These are phyloP conservation scores for Aspergillus cristatus DNA, from an alignment of 495 filamentous ascomycete species.

Conservation along the genomic window DNA sequence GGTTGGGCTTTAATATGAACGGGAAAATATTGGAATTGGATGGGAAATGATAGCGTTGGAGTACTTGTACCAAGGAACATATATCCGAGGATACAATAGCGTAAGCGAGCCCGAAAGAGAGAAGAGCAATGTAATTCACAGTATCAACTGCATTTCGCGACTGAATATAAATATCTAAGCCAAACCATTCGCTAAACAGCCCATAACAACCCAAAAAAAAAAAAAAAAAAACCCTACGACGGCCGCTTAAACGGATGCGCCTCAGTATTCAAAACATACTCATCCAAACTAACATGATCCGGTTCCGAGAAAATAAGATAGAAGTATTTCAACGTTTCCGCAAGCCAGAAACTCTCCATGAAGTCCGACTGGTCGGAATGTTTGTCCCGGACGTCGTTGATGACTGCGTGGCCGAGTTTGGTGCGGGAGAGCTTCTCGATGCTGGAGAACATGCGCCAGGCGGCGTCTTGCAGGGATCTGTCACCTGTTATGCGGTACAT, in stretches of 20 bases:
- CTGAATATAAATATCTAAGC: too few relatives aligned
- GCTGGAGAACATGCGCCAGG: constrained; percentile 68
- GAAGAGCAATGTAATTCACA: too few relatives aligned
- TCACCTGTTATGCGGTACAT: constrained; percentile 70
- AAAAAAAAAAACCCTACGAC: too few relatives aligned
- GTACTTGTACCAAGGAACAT: too few relatives aligned
- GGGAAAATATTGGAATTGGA: too few relatives aligned
- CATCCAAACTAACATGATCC: constrained; percentile 57
- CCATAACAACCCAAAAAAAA: too few relatives aligned
- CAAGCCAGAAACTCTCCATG: constrained; percentile 54
- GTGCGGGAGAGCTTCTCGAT: constrained; percentile 54
- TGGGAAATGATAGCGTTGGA: too few relatives aligned
- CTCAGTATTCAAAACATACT: constrained; percentile 70
- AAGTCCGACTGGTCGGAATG: constrained; percentile 29
- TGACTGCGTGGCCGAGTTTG: constrained; percentile 47
- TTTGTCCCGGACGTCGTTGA: constrained; percentile 43
- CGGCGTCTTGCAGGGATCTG: constrained; percentile 52
- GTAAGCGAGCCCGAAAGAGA: too few relatives aligned
- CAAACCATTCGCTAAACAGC: background rate
- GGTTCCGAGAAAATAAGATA: constrained; percentile 78
- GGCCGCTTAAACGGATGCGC: constrained; percentile 61
- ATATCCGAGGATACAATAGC: too few relatives aligned
- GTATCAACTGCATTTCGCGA: too few relatives aligned
- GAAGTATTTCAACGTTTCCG: constrained; percentile 90
- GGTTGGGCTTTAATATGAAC: background rate